Base-by-base conservation (phyloP, 176 grass and related monocot species). In the Otatea glauca region DNA sequence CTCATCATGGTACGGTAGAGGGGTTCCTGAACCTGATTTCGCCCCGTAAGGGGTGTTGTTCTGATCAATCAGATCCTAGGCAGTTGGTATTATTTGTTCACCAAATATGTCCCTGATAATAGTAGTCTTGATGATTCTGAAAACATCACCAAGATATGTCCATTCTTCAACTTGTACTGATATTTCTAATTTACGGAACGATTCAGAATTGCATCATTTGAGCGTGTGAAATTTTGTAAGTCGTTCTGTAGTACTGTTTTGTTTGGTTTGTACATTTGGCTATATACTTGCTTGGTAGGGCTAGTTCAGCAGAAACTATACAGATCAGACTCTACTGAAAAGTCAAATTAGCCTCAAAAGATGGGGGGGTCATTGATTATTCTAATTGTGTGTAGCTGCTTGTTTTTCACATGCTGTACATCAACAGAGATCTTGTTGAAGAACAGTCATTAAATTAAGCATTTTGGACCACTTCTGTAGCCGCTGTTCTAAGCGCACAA, bases 1-100 rank as follows among this genome's bases (percentile, higher is more conserved):
- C 77, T 86, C 88, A 1, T 86, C 88, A 0, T 92, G 90, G 93
- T 88, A 90, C 90, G 90, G 93, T 88, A 90, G 81, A 68, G 16
- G 49, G 74, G 64, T 39, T 59, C 7, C 7, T 3, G 32, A 3
- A n/a, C 70, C n/a, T 0, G 49, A 8, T 68, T 20, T 55, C 23
- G 8, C 25, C 1, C 32, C 21, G 74, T 10, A 77, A 25, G 66
- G 65, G 60, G 12, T 7, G 9, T 0, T 67, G 12, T 16, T 72
- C 27, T 87, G 75, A 75, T 84, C 34, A 53, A 61, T 68, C 89
- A 75, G 61, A 56, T 83, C 51, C 60, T 83, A 79, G 79, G 74
- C 49, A 62, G 58, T 60, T 47, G 50, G 79, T 83, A 29, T 68
- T 75, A 49, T 71, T 83, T 45, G 79, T 45, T 61, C 61, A 86